A percentile compares a stretch with the other conserved stretches of the same genome.
phyloP scores from a whole-genome alignment of 371 early-diverging fungal species.

The Parasitella parasitica region DNA sequence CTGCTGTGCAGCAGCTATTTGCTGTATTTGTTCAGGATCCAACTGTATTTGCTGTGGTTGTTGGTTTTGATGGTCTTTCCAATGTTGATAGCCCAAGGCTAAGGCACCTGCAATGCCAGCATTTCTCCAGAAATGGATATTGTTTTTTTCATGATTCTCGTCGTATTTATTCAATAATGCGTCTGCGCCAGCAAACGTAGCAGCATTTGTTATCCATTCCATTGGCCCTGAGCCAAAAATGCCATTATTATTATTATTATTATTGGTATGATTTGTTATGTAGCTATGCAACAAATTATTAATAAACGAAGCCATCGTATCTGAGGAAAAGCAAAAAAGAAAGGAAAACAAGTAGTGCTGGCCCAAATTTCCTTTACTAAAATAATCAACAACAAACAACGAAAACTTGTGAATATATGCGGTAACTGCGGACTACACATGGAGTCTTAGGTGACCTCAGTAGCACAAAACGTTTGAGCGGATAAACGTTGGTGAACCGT shows the following conservation, averaged over 20 bases:
- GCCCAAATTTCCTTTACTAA: neutral
- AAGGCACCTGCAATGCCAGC: constrained; percentile 25
- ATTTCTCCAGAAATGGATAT: constrained; percentile 21
- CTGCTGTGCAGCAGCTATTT: neutral
- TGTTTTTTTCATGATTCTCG: constrained; percentile 9
- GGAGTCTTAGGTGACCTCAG: neutral
- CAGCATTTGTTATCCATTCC: constrained; percentile 21
- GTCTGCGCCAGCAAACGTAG: constrained; percentile 20
- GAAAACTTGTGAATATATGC: neutral
- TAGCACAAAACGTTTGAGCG: neutral
- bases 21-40: constrained; percentile 3
- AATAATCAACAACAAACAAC: constrained; percentile 1
- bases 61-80: constrained; percentile 11
- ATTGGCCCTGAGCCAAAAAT: constrained; percentile 5
- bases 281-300: constrained; percentile 15
- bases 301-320: constrained; percentile 3
- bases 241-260: neutral
- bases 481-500: neutral
- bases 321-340: neutral
- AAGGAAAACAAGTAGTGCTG: neutral
- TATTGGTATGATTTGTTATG: neutral
- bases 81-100: constrained; percentile 23
- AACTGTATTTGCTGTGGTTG: constrained; percentile 4
- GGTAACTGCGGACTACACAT: too few relatives aligned
- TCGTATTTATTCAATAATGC: constrained; percentile 15